These are phyloP conservation scores for Pythium oligandrum DNA, from an alignment of 352 stramenopile genomes.

Conservation along the genomic window DNA sequence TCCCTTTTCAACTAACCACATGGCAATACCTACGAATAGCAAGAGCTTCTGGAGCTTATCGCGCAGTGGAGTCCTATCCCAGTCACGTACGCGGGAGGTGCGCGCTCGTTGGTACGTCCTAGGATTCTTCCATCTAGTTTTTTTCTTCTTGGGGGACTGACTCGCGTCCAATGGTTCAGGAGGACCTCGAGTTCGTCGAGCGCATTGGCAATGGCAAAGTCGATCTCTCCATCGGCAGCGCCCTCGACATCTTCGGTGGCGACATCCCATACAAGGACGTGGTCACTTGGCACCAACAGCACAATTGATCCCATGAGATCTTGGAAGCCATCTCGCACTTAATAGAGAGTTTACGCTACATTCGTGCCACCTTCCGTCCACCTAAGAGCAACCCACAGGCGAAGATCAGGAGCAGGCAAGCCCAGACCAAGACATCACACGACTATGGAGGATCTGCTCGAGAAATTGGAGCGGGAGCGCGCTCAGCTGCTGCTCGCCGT, in stretches of 20 bases:
- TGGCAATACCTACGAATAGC: slow-evolving; percentile 25
- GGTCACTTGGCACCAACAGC: slow-evolving; percentile 80
- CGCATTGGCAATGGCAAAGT: slow-evolving; percentile 91
- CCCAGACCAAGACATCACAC: background rate
- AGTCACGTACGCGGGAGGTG: slow-evolving; percentile 97
- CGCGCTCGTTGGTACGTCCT: slow-evolving; percentile 72
- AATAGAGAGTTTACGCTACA: background rate
- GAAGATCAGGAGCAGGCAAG: background rate
- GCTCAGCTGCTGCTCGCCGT: slow-evolving; percentile 31
- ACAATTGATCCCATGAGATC: background rate
- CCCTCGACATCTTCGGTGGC: slow-evolving; percentile 96
- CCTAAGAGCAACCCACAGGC: background rate
- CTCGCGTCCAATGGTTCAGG: slow-evolving; percentile 18
- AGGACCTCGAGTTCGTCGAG: slow-evolving; percentile 94
- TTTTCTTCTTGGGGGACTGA: too few species aligned
- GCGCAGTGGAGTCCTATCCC: slow-evolving; percentile 90
- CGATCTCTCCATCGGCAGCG: slow-evolving; percentile 97
- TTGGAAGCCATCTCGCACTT: too few species aligned
- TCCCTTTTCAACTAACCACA: background rate
- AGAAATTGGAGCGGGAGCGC: slow-evolving; percentile 36
- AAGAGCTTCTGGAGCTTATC: slow-evolving; percentile 94
- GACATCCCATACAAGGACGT: slow-evolving; percentile 93
- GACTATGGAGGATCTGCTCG: slow-evolving; percentile 46
- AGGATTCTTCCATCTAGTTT: background rate
- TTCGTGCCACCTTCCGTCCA: background rate